A percentile compares a stretch with the other conserved stretches of the same genome.
Conservation (phyloP, 179 eudicot genomes). For the Actinidia arguta region DNA sequence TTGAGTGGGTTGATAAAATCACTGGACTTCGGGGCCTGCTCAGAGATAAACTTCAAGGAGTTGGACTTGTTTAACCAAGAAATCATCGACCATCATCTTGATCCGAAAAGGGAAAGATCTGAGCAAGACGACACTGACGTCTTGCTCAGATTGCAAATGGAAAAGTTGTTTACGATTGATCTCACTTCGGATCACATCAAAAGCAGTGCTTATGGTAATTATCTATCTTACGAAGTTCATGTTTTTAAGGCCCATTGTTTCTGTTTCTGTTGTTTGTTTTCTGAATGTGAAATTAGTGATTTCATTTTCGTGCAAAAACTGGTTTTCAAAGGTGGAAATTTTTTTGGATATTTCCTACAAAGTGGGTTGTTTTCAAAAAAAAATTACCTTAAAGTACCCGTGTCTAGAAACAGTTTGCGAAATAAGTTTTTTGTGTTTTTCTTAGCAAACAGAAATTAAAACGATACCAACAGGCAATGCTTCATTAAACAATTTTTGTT, state of each 20-base stretch:
- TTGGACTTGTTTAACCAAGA: constrained; percentile 24
- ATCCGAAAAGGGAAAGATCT: constrained; percentile 10
- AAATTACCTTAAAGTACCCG: no score
- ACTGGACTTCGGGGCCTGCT: constrained; percentile 23
- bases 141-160: constrained; percentile 18
- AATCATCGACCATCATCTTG: constrained; percentile 22
- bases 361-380: no score
- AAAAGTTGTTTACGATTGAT: background rate
- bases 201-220: constrained; percentile 17
- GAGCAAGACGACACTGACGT: constrained; percentile 23
- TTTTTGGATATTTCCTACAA: no score
- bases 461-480: no score
- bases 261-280: background rate
- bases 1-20: constrained; percentile 34
- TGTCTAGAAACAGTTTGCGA: no score
- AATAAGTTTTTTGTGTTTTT: no score
- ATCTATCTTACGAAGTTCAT: background rate
- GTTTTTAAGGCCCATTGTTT: background rate
- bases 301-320: no score
- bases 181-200: constrained; percentile 29
- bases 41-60: constrained; percentile 19
- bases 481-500: no score
- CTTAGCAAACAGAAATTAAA: no score
- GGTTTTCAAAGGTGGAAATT: no score
- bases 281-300: no score